A percentile compares a stretch with the other conserved stretches of the same genome.
phyloP scores from a whole-genome alignment of 2,329 filamentous ascomycete genomes.

The Cladosporium sp. region DNA sequence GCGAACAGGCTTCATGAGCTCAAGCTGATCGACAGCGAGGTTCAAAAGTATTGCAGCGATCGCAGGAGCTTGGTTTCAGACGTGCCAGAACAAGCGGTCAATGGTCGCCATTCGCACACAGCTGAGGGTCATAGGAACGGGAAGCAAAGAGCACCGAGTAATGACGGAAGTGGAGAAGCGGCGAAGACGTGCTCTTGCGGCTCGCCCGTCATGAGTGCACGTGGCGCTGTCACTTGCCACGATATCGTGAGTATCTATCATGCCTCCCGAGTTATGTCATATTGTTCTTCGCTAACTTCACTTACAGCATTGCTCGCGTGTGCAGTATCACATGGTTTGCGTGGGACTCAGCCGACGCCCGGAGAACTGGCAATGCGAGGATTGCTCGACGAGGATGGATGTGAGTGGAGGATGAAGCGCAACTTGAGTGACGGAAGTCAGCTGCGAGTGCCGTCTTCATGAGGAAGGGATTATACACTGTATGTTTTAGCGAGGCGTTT shows the following conservation, averaged over 20 bases:
- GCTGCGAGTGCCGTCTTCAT: neutral
- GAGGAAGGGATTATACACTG: neutral
- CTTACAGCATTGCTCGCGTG: constrained; percentile 24
- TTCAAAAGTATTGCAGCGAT: constrained; percentile 1
- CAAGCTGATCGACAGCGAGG: constrained; percentile 18
- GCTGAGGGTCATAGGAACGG: neutral
- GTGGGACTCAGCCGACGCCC: constrained; percentile 26
- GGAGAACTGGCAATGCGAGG: constrained; percentile 28
- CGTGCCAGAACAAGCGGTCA: neutral
- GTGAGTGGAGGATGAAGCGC: neutral
- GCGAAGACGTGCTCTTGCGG: constrained; percentile 26
- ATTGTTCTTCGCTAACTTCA: neutral
- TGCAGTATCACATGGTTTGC: constrained; percentile 32
- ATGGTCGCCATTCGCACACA: neutral
- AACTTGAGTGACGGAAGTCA: neutral
- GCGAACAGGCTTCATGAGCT: constrained; percentile 32
- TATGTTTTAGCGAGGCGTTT: constrained; percentile 16
- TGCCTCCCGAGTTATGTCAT: neutral
- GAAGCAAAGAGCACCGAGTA: neutral
- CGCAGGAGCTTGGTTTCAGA: neutral
- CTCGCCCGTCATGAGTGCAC: constrained; percentile 17
- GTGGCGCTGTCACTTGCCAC: constrained; percentile 28
- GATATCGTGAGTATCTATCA: constrained; percentile 26
- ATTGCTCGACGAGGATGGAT: constrained; percentile 22
- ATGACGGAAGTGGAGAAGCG: neutral